Evolutionary conservation across 164 flowering plant species (phyloP), one percentile per base, ranked within the genome.

Genomic region (Stephania cephalantha): DNA sequence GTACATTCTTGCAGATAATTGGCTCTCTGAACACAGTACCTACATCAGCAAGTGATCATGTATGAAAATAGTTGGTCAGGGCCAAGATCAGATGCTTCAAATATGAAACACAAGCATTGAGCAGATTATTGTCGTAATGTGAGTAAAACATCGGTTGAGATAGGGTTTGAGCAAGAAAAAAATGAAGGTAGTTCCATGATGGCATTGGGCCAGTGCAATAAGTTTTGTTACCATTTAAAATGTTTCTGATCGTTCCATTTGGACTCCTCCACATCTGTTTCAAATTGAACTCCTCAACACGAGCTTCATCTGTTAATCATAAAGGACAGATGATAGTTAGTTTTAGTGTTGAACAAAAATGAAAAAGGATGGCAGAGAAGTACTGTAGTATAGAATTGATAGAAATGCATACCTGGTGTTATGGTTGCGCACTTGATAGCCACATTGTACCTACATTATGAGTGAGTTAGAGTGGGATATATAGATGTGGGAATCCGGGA

Each of bases 21-120:
- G 99, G 99, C 82, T 95, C 99, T 86, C 99, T 89, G 77, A 95
- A 95, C 44, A 95, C 99, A 22, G 99, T 95, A 30, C 99, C 99
- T 95, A 88, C 78, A 81, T 15, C 66, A 75, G 72, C 15, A 50
- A 50, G 12, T 9, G 12, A 15, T 50, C 11, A 50, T 10, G 55
- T 35, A 50, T 50, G 55, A 50, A 50, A 50, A 50, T 50, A 3
- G 55, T 50, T 10, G 55, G 55, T 50, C 55, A 15, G 55, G 42
- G 55, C 55, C 55, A 50, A 50, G 15, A 11, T 50, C 55, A 50
- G 55, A 50, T 50, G 55, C 3, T 50, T 50, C 55, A 50, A 50
- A 50, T 15, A 50, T 50, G 42, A 50, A 50, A 15, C 55, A 50
- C 12, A 50, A 50, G 55, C 11, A 50, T 15, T 50, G 13, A 7